A percentile compares a stretch with the other conserved stretches of the same genome.
Conservation (phyloP, 148 eudicot species). For the Camellia japonica region DNA sequence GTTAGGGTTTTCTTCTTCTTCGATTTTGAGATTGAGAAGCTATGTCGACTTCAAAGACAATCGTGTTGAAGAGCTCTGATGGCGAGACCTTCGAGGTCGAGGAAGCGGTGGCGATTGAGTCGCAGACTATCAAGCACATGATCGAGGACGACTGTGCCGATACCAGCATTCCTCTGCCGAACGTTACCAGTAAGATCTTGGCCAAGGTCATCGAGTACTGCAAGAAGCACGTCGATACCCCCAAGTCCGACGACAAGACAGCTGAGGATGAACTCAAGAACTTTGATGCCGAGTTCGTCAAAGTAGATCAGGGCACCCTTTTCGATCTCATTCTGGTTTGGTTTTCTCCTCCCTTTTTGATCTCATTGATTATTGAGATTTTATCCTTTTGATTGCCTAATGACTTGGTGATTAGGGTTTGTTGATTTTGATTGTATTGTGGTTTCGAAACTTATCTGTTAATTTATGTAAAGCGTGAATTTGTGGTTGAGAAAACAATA, state of each 20-base stretch:
- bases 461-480: not conserved
- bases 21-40: too few relatives aligned
- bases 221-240: constrained; percentile 31
- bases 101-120: constrained; percentile 24
- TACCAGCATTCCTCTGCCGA: constrained; percentile 20
- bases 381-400: not conserved
- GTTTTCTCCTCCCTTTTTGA: not conserved
- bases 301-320: constrained; percentile 35
- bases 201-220: constrained; percentile 15
- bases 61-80: constrained; percentile 28
- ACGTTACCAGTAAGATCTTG: constrained; percentile 17
- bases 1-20: too few relatives aligned
- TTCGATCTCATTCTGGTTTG: constrained; percentile 20
- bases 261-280: constrained; percentile 31
- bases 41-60: not conserved
- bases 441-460: not conserved
- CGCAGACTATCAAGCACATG: constrained; percentile 34
- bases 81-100: constrained; percentile 39
- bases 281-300: constrained; percentile 39
- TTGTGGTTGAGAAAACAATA: not conserved
- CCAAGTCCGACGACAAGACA: constrained; percentile 21
- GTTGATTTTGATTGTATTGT: not conserved
- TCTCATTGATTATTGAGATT: constrained; percentile 4
- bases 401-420: not conserved
- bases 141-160: constrained; percentile 28